Evolutionary conservation across 805 yeast species (phyloP).

Genomic region (Suhomyces vadensis): DNA sequence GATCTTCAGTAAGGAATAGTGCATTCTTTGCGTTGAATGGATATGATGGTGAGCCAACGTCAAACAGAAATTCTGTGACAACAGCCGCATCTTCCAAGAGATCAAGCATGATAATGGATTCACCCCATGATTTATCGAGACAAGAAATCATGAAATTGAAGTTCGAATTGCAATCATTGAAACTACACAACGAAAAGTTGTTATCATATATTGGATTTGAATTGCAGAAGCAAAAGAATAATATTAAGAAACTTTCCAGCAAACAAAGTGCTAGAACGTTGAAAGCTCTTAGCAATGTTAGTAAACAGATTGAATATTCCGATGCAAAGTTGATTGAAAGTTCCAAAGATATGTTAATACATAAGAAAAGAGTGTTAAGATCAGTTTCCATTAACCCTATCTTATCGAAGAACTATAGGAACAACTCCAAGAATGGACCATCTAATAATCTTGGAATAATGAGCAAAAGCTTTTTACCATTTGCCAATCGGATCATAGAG

Average conservation of each 20-base stretch:
- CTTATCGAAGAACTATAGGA: slow-evolving; percentile 13
- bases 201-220: slow-evolving; percentile 59
- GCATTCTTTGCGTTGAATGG: slow-evolving; percentile 36
- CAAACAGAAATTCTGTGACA: slow-evolving; percentile 14
- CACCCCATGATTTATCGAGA: slow-evolving; percentile 30
- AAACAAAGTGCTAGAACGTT: slow-evolving; percentile 33
- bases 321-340: slow-evolving; percentile 53
- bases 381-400: slow-evolving; percentile 35
- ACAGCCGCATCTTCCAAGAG: slow-evolving; percentile 33
- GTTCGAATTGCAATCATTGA: slow-evolving; percentile 54
- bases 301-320: slow-evolving; percentile 43
- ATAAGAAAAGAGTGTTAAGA: slow-evolving; percentile 44
- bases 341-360: slow-evolving; percentile 47
- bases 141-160: slow-evolving; percentile 53
- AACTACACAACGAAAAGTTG: slow-evolving; percentile 56
- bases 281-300: slow-evolving; percentile 15
- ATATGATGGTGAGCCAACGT: slow-evolving; percentile 5
- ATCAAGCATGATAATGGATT: slow-evolving; percentile 29
- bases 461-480: slow-evolving; percentile 4
- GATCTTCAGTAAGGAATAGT: slow-evolving; percentile 19
- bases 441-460: slow-evolving; percentile 3
- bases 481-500: slow-evolving; percentile 5
- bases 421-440: not conserved
- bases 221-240: slow-evolving; percentile 49
- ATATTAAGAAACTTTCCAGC: slow-evolving; percentile 40